Evolutionary conservation across 129 eudicot species (phyloP).

Genomic region (Kitagawia praeruptora): DNA sequence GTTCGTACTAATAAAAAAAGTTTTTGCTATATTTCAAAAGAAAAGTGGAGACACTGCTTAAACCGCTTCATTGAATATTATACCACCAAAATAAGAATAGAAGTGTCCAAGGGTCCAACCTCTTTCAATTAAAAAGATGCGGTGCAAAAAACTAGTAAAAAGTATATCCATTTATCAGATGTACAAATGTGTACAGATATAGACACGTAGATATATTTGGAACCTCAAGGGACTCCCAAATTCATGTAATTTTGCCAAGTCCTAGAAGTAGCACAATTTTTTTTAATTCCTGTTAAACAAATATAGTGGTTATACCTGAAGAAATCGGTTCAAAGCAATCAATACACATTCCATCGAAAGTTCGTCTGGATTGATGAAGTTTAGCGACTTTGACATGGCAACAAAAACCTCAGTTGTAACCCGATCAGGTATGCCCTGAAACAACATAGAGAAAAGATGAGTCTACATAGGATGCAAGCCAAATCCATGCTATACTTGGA

Average conservation of each 20-base stretch:
- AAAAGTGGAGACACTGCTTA: background rate
- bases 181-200: background rate
- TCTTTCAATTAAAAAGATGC: background rate
- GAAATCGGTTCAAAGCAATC: constrained; percentile 94
- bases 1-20: background rate
- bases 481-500: background rate
- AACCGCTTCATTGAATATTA: background rate
- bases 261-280: background rate
- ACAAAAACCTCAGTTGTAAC: constrained; percentile 93
- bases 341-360: constrained; percentile 98
- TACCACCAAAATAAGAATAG: background rate
- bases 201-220: too few species aligned
- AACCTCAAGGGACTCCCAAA: too few species aligned
- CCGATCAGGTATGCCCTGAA: constrained; percentile 91
- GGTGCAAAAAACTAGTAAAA: background rate
- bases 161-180: background rate
- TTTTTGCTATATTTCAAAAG: background rate
- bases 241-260: too few species aligned
- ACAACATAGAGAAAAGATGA: constrained; percentile 4
- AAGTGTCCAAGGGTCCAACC: background rate
- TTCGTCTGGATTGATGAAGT: constrained; percentile 95
- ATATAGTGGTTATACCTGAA: constrained; percentile 48
- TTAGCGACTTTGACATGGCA: constrained; percentile 99
- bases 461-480: background rate
- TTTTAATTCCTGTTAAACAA: background rate